Percentiles rank a stretch among this genome's conserved stretches.
Conservation (phyloP, 768 basidiomycete species). For the Leccinum pellstonianum region DNA sequence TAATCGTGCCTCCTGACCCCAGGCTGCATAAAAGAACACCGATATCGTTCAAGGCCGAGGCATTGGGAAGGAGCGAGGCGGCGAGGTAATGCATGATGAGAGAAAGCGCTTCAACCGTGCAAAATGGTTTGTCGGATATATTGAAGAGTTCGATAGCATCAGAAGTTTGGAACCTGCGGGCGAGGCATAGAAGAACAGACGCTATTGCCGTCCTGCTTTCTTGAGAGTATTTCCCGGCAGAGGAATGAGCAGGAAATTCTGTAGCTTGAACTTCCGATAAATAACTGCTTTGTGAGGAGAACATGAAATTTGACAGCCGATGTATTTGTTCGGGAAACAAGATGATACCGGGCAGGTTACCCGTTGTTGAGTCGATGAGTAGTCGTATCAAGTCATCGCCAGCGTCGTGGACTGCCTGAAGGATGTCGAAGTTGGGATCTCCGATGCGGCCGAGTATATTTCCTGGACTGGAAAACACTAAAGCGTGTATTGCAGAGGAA, state of each 20-base stretch:
- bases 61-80: constrained; percentile 41
- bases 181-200: constrained; percentile 44
- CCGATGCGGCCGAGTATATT: constrained; percentile 26
- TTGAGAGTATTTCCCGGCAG: constrained; percentile 25
- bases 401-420: constrained; percentile 35
- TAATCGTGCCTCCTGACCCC: constrained; percentile 20
- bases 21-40: constrained; percentile 47
- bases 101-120: constrained; percentile 37
- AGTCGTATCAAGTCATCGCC: constrained; percentile 34
- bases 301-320: constrained; percentile 37
- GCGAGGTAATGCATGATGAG: constrained; percentile 50
- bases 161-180: constrained; percentile 42
- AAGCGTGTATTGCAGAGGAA: constrained; percentile 18
- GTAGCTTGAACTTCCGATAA: constrained; percentile 34
- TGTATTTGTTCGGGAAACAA: constrained; percentile 41
- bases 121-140: constrained; percentile 28
- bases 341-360: constrained; percentile 41
- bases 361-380: constrained; percentile 35
- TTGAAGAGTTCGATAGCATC: constrained; percentile 26
- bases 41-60: constrained; percentile 50
- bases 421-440: constrained; percentile 36
- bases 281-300: constrained; percentile 34
- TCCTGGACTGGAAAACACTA: constrained; percentile 23
- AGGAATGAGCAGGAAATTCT: constrained; percentile 23
- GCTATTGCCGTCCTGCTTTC: constrained; percentile 36